A percentile compares a stretch with the other conserved stretches of the same genome.
Conservation (phyloP, 2,329 filamentous ascomycete genomes). For the Mycosphaerella sp. region DNA sequence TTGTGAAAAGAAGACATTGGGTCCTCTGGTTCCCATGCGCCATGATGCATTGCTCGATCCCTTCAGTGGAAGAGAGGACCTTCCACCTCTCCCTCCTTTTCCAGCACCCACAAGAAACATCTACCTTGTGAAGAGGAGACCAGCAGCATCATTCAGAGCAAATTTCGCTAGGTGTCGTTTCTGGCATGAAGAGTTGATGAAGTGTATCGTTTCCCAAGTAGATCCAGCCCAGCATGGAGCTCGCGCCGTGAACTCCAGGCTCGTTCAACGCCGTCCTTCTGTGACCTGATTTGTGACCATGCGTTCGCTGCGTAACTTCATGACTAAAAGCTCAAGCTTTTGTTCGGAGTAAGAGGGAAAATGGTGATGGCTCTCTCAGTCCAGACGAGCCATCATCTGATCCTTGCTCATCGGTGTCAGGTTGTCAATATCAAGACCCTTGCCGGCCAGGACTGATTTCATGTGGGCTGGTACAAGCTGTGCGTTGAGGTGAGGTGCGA, state of each 20-base stretch:
- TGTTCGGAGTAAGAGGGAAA: slow-evolving; percentile 10
- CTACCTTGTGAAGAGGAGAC: slow-evolving; percentile 15
- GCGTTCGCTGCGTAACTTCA: slow-evolving; percentile 36
- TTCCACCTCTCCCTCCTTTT: slow-evolving; percentile 8
- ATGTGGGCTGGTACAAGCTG: slow-evolving; percentile 82
- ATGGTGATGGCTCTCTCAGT: slow-evolving; percentile 48
- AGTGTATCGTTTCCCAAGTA: slow-evolving; percentile 12
- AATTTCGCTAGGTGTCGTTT: slow-evolving; percentile 8
- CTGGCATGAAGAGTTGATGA: slow-evolving; percentile 8
- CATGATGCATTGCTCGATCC: not conserved
- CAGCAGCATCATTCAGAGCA: slow-evolving; percentile 7
- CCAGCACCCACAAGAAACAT: slow-evolving; percentile 15
- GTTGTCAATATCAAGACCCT: slow-evolving; percentile 83
- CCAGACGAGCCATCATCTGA: slow-evolving; percentile 95
- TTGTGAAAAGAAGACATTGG: slow-evolving; percentile 1
- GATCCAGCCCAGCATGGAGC: slow-evolving; percentile 15
- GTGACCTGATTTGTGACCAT: slow-evolving; percentile 22
- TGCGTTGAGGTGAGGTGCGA: slow-evolving; percentile 77
- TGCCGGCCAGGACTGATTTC: slow-evolving; percentile 63
- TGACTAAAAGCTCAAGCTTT: slow-evolving; percentile 31
- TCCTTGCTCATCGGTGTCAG: slow-evolving; percentile 86
- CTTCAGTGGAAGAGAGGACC: not conserved
- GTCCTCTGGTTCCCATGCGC: slow-evolving; percentile 1
- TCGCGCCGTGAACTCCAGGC: slow-evolving; percentile 26
- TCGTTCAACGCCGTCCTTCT: slow-evolving; percentile 24